A percentile compares a stretch with the other conserved stretches of the same genome.
phyloP scores from a whole-genome alignment of 2,329 filamentous ascomycete genomes.

The Lachnellula willkommii region DNA sequence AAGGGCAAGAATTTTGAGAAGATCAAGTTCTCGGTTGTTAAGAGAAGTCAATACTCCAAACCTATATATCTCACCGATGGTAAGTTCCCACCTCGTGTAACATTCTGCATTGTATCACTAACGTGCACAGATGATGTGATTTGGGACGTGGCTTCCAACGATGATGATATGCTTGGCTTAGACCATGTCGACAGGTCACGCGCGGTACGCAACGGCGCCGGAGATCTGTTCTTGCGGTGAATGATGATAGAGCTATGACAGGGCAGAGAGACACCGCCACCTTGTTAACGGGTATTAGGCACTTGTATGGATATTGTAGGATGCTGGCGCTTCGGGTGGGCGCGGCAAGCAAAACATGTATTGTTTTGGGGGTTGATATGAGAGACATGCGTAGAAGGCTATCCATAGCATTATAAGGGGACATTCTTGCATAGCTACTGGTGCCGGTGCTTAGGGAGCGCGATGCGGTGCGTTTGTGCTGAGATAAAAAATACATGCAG shows the following conservation, averaged over 20 bases:
- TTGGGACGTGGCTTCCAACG: constrained; percentile 45
- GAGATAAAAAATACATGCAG: not conserved
- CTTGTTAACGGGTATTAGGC: not conserved
- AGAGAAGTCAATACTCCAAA: constrained; percentile 65
- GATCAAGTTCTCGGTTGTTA: constrained; percentile 87
- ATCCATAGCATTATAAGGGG: not conserved
- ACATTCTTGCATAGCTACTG: not conserved
- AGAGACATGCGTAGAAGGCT: not conserved
- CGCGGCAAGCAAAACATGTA: not conserved
- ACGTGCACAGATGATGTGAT: constrained; percentile 50
- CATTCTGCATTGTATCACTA: not conserved
- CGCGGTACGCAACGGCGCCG: constrained; percentile 52
- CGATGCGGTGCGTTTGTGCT: not conserved
- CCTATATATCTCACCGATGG: constrained; percentile 83
- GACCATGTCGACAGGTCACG: constrained; percentile 61
- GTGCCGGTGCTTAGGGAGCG: not conserved
- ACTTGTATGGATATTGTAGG: not conserved
- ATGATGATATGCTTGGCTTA: constrained; percentile 59
- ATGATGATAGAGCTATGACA: too few relatives aligned
- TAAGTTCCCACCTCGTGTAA: constrained; percentile 41
- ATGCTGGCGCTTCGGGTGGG: not conserved
- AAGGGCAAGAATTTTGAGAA: constrained; percentile 99
- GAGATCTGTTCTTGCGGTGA: constrained; percentile 55
- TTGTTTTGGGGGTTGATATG: not conserved
- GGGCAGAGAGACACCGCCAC: too few relatives aligned